These are phyloP conservation scores for Cercophora scortea DNA, from an alignment of 495 filamentous ascomycete species.

Conservation along the genomic window DNA sequence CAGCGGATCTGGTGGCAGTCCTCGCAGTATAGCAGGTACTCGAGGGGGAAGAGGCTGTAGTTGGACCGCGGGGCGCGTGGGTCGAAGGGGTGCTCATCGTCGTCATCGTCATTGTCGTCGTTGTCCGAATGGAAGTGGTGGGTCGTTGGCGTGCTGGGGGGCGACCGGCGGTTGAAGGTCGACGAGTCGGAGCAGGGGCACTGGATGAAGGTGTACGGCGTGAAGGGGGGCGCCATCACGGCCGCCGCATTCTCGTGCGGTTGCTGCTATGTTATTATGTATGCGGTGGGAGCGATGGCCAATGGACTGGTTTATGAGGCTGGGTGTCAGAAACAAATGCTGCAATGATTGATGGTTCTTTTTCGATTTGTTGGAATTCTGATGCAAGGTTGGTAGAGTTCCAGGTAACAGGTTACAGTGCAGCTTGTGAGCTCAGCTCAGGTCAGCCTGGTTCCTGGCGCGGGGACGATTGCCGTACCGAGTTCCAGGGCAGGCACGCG, in stretches of 20 bases:
- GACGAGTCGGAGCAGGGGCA: slow-evolving; percentile 75
- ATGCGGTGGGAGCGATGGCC: no score
- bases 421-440: no score
- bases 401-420: no score
- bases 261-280: no score
- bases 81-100: slow-evolving; percentile 78
- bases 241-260: slow-evolving; percentile 4
- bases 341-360: not conserved
- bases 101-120: slow-evolving; percentile 43
- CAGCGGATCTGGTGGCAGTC: slow-evolving; percentile 95
- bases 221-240: slow-evolving; percentile 62
- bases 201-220: slow-evolving; percentile 85
- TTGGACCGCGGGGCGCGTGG: slow-evolving; percentile 75
- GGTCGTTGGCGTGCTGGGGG: not conserved
- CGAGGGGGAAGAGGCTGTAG: slow-evolving; percentile 86
- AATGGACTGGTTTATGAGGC: no score
- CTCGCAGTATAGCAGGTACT: slow-evolving; percentile 90
- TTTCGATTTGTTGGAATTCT: no score
- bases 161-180: slow-evolving; percentile 17
- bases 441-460: no score
- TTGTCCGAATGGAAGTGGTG: not conserved
- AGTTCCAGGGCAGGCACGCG: no score
- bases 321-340: not conserved
- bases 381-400: no score
- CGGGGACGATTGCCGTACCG: no score